Conservation (phyloP, 23 red algal species). For the Cyanidium caldarium region DNA sequence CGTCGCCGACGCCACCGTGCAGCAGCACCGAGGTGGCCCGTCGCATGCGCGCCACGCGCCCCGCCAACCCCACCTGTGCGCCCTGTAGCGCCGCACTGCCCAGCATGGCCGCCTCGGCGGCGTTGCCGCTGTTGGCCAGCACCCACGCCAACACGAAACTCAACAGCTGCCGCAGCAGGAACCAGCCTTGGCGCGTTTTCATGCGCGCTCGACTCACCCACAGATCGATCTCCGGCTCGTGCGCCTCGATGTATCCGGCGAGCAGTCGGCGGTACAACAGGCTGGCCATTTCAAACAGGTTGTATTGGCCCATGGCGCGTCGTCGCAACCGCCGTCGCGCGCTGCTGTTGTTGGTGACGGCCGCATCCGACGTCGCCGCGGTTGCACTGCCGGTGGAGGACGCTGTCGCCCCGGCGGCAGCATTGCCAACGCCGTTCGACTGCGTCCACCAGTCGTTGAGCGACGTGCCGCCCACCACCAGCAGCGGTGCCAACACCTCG, state of each 20-base stretch:
- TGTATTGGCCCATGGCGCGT: background rate
- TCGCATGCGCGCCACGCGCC: background rate
- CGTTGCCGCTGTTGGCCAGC: background rate
- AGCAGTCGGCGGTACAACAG: background rate
- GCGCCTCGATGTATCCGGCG: background rate
- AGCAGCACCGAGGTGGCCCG: too few relatives aligned
- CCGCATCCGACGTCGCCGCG: background rate
- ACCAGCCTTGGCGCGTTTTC: background rate
- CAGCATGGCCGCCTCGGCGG: slow-evolving; percentile 2
- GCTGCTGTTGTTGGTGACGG: background rate
- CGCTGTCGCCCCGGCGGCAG: background rate
- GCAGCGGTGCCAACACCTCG: background rate
- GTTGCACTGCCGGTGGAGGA: background rate
- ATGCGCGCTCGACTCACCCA: background rate
- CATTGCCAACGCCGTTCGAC: background rate
- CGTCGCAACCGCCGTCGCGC: background rate
- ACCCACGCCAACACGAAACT: slow-evolving; percentile 2
- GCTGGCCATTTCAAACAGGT: background rate
- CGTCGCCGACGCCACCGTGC: too few relatives aligned
- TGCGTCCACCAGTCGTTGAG: background rate
- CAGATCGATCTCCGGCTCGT: background rate
- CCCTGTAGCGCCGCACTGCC: background rate
- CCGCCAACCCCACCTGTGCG: background rate
- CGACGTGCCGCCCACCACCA: background rate
- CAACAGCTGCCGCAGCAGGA: background rate